Conservation (phyloP, 768 basidiomycete species). For the Leccinum fibrillosum region DNA sequence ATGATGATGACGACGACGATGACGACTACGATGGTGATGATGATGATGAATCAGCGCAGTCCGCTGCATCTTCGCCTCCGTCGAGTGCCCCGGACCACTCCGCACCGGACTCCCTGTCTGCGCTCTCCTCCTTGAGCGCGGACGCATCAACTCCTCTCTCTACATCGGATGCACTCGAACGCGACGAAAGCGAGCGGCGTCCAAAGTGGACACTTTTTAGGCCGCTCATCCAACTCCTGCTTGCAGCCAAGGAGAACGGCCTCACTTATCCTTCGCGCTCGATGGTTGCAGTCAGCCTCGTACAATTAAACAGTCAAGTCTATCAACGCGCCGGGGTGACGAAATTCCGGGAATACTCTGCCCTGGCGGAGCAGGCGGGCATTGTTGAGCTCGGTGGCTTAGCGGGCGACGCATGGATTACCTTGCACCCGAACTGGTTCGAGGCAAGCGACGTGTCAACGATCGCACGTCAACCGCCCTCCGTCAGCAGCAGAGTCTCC, state of each 20-base stretch:
- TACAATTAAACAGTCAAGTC: slow-evolving; percentile 21
- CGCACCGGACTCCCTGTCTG: neutral
- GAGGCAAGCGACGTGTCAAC: neutral
- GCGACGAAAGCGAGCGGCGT: slow-evolving; percentile 6
- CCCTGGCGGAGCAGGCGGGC: slow-evolving; percentile 25
- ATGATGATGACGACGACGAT: neutral
- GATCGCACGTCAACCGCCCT: neutral
- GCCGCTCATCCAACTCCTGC: slow-evolving; percentile 23
- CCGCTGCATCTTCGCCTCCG: slow-evolving; percentile 1
- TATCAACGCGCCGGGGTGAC: slow-evolving; percentile 27
- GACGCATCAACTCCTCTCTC: slow-evolving; percentile 5
- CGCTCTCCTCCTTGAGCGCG: slow-evolving; percentile 1
- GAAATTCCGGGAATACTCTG: slow-evolving; percentile 26
- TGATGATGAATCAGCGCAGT: slow-evolving; percentile 2
- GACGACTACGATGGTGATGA: neutral
- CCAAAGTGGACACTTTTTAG: slow-evolving; percentile 29
- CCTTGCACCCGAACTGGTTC: slow-evolving; percentile 26
- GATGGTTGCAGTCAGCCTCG: slow-evolving; percentile 33
- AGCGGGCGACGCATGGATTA: slow-evolving; percentile 23
- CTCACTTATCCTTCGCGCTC: slow-evolving; percentile 37
- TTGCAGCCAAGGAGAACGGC: slow-evolving; percentile 29
- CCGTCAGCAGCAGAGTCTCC: neutral
- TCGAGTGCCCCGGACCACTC: slow-evolving; percentile 2
- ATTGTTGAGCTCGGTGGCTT: slow-evolving; percentile 24
- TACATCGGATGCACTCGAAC: neutral